These are phyloP conservation scores for Lepidium didymum DNA, from an alignment of 345 rosid genomes.

Conservation along the genomic window DNA sequence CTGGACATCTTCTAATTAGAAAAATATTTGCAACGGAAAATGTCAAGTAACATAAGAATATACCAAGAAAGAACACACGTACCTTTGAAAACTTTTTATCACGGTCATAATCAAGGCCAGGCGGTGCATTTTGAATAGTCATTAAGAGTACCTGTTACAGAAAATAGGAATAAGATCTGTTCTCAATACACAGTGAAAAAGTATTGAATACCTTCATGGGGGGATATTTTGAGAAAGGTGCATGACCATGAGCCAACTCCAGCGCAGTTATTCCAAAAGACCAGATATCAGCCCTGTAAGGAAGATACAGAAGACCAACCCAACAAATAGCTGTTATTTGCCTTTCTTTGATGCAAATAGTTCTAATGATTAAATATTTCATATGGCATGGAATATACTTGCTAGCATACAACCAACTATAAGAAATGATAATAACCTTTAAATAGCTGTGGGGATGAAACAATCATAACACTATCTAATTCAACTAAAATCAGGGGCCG, in stretches of 20 bases:
- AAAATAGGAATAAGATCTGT: constrained; percentile 23
- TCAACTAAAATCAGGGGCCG: not conserved
- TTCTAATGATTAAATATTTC: not conserved
- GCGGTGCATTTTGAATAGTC: constrained; percentile 99
- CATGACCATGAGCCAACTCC: constrained; percentile 98
- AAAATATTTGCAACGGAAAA: constrained; percentile 1
- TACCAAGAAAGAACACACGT: constrained; percentile 15
- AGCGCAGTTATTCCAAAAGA: constrained; percentile 96
- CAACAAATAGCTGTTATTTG: constrained; percentile 17
- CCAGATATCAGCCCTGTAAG: constrained; percentile 94
- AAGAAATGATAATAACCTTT: not conserved
- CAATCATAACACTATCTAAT: not conserved
- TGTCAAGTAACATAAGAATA: not conserved
- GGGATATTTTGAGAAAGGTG: constrained; percentile 96
- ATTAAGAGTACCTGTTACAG: constrained; percentile 71
- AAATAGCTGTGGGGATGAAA: not conserved
- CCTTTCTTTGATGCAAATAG: constrained; percentile 8
- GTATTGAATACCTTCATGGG: constrained; percentile 80
- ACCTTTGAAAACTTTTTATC: constrained; percentile 94
- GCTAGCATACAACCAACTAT: not conserved
- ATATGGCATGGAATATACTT: not conserved
- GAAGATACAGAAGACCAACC: constrained; percentile 23
- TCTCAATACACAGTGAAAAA: not conserved
- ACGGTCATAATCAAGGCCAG: constrained; percentile 91
- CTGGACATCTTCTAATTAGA: constrained; percentile 27